Evolutionary conservation across 2,329 filamentous ascomycete species (phyloP).

Genomic region (Penicillium sp.): DNA sequence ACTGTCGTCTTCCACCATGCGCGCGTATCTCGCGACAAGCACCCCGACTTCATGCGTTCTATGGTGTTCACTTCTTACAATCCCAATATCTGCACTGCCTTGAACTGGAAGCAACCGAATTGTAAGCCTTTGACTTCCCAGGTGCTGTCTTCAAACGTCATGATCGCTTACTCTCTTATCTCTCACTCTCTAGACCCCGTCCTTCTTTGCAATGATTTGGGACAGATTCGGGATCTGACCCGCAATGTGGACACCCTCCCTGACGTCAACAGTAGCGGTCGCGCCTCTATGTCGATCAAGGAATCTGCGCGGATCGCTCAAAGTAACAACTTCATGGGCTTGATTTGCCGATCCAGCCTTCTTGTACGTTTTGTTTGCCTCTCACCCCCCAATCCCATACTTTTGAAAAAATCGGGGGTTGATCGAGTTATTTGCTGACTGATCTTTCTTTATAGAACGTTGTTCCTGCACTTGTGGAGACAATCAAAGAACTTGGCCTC

Average conservation of each 20-base stretch:
- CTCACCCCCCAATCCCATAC: neutral
- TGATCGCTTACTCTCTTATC: neutral
- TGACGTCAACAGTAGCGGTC: conserved; percentile 61
- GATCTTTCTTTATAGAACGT: conserved; percentile 65
- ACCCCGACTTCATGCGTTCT: conserved; percentile 73
- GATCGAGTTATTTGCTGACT: conserved; percentile 14
- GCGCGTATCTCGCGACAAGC: conserved; percentile 62
- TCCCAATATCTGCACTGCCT: conserved; percentile 79
- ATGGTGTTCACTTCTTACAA: conserved; percentile 96
- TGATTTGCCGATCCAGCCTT: conserved; percentile 84
- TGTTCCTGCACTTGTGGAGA: conserved; percentile 86
- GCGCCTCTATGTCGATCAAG: conserved; percentile 82
- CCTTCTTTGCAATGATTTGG: conserved; percentile 90
- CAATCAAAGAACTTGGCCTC: conserved; percentile 90
- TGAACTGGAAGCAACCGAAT: conserved; percentile 99
- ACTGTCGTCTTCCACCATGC: conserved; percentile 90
- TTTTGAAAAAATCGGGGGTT: neutral
- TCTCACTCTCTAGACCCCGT: conserved; percentile 68
- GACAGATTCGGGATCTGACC: conserved; percentile 48
- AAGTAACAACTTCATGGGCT: conserved; percentile 96
- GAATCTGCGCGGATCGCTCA: conserved; percentile 90
- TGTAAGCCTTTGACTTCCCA: conserved; percentile 54
- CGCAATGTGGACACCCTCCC: conserved; percentile 39
- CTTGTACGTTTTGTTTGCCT: conserved; percentile 60
- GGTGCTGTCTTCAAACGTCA: neutral